Conservation (phyloP, 2,329 filamentous ascomycete genomes). For the Pseudogymnoascus pannorum region DNA sequence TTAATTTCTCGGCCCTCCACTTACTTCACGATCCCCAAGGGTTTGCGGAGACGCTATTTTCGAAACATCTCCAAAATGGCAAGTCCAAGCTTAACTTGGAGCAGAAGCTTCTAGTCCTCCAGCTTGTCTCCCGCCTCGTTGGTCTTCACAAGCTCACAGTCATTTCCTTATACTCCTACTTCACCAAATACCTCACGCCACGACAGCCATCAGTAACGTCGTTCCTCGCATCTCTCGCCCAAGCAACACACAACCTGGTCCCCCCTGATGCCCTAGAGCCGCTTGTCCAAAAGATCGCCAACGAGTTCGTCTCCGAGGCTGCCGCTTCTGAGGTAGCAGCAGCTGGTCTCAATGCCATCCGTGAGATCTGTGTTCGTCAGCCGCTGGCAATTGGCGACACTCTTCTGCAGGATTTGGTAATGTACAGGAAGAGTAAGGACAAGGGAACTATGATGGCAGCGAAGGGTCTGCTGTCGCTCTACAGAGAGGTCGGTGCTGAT, state of each 20-base stretch:
- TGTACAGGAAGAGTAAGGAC: conserved; percentile 95
- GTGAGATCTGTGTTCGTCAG: conserved; percentile 87
- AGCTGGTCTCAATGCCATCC: conserved; percentile 87
- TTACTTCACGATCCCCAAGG: conserved; percentile 90
- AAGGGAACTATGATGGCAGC: conserved; percentile 99
- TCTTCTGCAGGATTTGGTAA: conserved; percentile 87
- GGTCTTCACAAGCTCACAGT: conserved; percentile 89
- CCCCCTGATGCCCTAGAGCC: conserved; percentile 90
- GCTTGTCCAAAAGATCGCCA: conserved; percentile 88
- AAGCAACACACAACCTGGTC: conserved; percentile 83
- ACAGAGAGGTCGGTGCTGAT: conserved; percentile 83
- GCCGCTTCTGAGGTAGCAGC: conserved; percentile 84
- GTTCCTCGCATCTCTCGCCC: conserved; percentile 85
- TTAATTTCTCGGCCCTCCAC: conserved; percentile 96
- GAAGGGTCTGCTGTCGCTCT: conserved; percentile 82
- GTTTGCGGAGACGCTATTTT: conserved; percentile 84
- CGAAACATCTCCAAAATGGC: conserved; percentile 80
- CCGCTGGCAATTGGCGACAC: conserved; percentile 96
- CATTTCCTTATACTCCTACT: conserved; percentile 90
- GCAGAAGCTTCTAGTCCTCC: conserved; percentile 80
- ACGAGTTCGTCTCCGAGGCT: conserved; percentile 96
- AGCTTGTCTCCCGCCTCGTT: conserved; percentile 83
- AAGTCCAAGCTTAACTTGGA: conserved; percentile 82
- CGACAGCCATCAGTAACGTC: conserved; percentile 86
- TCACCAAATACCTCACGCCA: conserved; percentile 84